These are phyloP conservation scores for Gnomoniopsis smithogilvyi DNA, from an alignment of 2,329 filamentous ascomycete species.

Conservation along the genomic window DNA sequence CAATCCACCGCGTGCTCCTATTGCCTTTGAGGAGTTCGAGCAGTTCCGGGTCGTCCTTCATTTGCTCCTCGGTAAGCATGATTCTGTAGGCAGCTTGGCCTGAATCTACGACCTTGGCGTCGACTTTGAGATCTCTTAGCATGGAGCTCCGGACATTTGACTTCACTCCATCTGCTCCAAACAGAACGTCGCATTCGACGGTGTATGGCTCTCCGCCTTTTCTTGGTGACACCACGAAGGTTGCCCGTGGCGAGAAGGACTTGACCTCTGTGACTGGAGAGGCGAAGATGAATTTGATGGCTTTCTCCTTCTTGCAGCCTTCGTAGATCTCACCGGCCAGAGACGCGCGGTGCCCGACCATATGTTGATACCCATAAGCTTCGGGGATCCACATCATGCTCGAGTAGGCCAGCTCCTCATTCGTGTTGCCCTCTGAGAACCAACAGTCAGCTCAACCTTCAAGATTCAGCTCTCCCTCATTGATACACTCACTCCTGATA, in stretches of 20 bases:
- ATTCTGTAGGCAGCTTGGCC: slow-evolving; percentile 53
- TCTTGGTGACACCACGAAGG: slow-evolving; percentile 48
- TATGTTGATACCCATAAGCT: slow-evolving; percentile 60
- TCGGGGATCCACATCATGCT: slow-evolving; percentile 53
- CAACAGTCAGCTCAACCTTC: neutral
- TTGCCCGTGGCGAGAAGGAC: slow-evolving; percentile 48
- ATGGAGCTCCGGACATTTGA: slow-evolving; percentile 41
- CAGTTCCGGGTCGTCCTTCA: slow-evolving; percentile 46
- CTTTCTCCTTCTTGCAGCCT: slow-evolving; percentile 51
- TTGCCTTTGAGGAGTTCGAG: slow-evolving; percentile 54
- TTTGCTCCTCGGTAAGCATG: slow-evolving; percentile 43
- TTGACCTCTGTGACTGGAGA: slow-evolving; percentile 44
- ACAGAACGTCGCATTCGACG: slow-evolving; percentile 46
- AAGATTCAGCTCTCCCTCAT: too few relatives aligned
- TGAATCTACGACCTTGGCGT: slow-evolving; percentile 42
- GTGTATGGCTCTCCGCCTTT: slow-evolving; percentile 40
- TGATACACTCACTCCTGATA: slow-evolving; percentile 11
- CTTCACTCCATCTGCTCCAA: slow-evolving; percentile 54
- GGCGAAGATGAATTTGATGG: slow-evolving; percentile 56
- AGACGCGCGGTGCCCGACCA: slow-evolving; percentile 62
- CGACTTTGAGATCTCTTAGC: slow-evolving; percentile 30
- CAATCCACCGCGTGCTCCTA: slow-evolving; percentile 61
- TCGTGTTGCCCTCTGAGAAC: slow-evolving; percentile 48
- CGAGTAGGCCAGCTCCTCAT: slow-evolving; percentile 58
- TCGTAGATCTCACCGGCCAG: slow-evolving; percentile 56